A percentile compares a stretch with the other conserved stretches of the same genome.
These are phyloP conservation scores for Flaveria linearis DNA, from an alignment of 129 eudicot species.

Conservation along the genomic window DNA sequence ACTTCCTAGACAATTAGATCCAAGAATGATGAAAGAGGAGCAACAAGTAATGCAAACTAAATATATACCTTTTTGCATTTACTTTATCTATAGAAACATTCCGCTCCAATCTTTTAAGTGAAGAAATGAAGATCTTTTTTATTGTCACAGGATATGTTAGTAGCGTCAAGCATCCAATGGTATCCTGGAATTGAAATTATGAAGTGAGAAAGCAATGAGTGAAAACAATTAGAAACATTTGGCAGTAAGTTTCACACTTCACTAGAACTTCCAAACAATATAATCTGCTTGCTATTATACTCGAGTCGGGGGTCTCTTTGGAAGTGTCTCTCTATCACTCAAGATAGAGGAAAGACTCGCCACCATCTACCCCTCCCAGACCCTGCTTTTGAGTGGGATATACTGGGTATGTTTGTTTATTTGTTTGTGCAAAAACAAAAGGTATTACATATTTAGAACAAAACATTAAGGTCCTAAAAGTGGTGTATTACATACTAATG, in stretches of 20 bases:
- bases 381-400: too few species aligned
- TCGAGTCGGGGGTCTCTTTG: too few species aligned
- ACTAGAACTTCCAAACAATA: neutral
- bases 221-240: neutral
- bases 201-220: constrained; percentile 17
- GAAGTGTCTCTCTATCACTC: too few species aligned
- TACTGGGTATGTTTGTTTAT: too few species aligned
- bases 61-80: constrained; percentile 52
- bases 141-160: constrained; percentile 62
- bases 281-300: too few species aligned
- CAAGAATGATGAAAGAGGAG: constrained; percentile 20
- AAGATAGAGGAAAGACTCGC: too few species aligned
- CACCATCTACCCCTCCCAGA: too few species aligned
- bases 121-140: constrained; percentile 49
- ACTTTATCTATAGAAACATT: constrained; percentile 42
- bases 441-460: neutral
- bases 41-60: neutral
- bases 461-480: neutral
- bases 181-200: constrained; percentile 49
- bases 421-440: neutral
- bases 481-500: neutral
- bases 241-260: constrained; percentile 14
- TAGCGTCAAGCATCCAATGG: constrained; percentile 67
- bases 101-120: constrained; percentile 58
- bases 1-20: constrained; percentile 14